phyloP scores from a whole-genome alignment of 306 rosid genomes.

The Erythrophleum fordii region DNA sequence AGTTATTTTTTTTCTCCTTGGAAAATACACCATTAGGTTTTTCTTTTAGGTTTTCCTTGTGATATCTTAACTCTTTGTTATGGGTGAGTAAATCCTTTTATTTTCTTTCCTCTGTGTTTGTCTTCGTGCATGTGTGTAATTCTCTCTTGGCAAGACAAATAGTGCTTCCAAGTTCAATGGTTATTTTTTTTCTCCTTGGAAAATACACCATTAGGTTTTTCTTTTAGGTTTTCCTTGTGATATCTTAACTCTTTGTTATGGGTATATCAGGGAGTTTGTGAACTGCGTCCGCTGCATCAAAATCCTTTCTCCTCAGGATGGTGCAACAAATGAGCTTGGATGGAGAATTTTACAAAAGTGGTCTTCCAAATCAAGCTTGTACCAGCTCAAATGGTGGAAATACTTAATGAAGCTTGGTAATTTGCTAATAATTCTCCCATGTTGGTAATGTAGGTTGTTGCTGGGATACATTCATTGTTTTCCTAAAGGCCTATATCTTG shows the following conservation, averaged over 20 bases:
- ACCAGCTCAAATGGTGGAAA: conserved; percentile 74
- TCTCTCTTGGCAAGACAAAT: neutral
- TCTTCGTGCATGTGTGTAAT: neutral
- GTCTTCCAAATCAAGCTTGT: conserved; percentile 68
- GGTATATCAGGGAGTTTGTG: conserved; percentile 68
- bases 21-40: too few relatives aligned
- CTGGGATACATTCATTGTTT: neutral
- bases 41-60: too few relatives aligned
- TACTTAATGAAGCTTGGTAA: too few relatives aligned
- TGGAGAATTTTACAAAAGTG: conserved; percentile 60
- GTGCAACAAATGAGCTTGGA: conserved; percentile 82
- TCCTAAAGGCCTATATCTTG: conserved; percentile 10
- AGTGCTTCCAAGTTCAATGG: too few relatives aligned
- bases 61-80: neutral
- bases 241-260: neutral
- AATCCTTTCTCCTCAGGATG: conserved; percentile 73
- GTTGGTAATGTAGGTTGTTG: too few relatives aligned
- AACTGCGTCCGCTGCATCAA: conserved; percentile 71
- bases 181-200: too few relatives aligned
- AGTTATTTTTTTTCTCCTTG: too few relatives aligned
- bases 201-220: too few relatives aligned
- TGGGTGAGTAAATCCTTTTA: conserved; percentile 58
- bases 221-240: too few relatives aligned
- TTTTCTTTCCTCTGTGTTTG: conserved; percentile 15
- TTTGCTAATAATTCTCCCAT: conserved; percentile 28